Conservation (phyloP, 2,329 filamentous ascomycete genomes). For the Paraphaeosphaeria minitans region DNA sequence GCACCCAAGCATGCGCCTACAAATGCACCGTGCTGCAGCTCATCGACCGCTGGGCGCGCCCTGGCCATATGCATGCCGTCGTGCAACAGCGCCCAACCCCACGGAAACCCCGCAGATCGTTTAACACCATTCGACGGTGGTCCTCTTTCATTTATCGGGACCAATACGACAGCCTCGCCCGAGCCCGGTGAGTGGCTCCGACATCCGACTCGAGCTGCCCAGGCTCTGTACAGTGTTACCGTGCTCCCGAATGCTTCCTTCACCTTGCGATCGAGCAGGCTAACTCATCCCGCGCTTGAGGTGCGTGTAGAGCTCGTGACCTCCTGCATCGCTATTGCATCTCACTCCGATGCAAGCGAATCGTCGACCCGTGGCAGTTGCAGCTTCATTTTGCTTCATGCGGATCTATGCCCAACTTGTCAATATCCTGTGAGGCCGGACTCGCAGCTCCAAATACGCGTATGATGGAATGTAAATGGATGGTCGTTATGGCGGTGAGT, state of each 20-base stretch:
- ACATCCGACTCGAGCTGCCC: neutral
- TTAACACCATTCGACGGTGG: conserved; percentile 11
- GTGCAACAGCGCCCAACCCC: conserved; percentile 15
- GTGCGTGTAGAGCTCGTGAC: conserved; percentile 8
- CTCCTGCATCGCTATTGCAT: conserved; percentile 10
- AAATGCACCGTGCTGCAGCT: conserved; percentile 10
- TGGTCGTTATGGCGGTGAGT: conserved; percentile 29
- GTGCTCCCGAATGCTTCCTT: neutral
- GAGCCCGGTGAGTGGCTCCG: neutral
- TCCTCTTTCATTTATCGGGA: conserved; percentile 12
- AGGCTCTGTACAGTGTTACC: neutral
- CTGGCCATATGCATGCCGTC: conserved; percentile 7
- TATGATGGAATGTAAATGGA: neutral
- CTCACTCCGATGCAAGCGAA: conserved; percentile 2
- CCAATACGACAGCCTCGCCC: conserved; percentile 5
- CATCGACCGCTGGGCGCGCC: conserved; percentile 12
- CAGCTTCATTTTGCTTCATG: conserved; percentile 12
- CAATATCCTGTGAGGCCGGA: conserved; percentile 5
- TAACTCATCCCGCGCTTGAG: neutral
- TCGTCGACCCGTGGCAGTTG: conserved; percentile 9
- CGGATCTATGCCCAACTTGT: conserved; percentile 15
- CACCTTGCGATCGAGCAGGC: neutral
- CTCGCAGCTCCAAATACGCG: neutral
- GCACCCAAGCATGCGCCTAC: neutral
- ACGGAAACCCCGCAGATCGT: conserved; percentile 24